Evolutionary conservation across 2,329 filamentous ascomycete species (phyloP).

Genomic region (Aschersonia sp.): DNA sequence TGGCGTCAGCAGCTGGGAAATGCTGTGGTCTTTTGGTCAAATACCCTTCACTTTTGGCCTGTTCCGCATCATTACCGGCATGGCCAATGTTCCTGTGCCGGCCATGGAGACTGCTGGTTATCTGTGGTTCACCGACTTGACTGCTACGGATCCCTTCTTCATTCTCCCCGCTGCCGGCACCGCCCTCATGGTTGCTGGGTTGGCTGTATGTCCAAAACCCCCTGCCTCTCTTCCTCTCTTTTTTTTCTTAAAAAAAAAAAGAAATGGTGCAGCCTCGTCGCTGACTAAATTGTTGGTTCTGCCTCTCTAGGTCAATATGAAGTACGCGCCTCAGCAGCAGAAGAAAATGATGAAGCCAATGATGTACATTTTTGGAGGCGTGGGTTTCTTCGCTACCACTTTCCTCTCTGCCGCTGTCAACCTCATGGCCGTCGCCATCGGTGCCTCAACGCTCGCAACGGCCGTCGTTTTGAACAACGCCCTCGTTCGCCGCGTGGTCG

Average conservation of each 20-base stretch:
- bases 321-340: constrained; percentile 17
- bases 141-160: constrained; percentile 61
- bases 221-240: neutral
- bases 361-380: constrained; percentile 25
- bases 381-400: constrained; percentile 28
- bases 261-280: no score
- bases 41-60: constrained; percentile 64
- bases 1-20: constrained; percentile 16
- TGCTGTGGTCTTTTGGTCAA: constrained; percentile 25
- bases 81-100: constrained; percentile 68
- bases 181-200: constrained; percentile 36
- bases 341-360: constrained; percentile 25
- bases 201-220: constrained; percentile 27
- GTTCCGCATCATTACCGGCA: constrained; percentile 62
- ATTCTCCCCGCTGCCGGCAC: constrained; percentile 53
- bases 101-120: constrained; percentile 55
- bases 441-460: constrained; percentile 21
- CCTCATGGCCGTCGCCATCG: constrained; percentile 29
- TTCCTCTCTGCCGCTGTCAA: constrained; percentile 34
- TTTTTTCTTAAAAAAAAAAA: neutral
- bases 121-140: constrained; percentile 69
- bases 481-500: constrained; percentile 21
- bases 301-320: constrained; percentile 18
- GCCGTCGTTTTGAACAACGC: constrained; percentile 21
- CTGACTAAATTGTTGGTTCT: no score